These are phyloP conservation scores for Priceomyces carsonii DNA, from an alignment of 805 yeast species.

Conservation along the genomic window DNA sequence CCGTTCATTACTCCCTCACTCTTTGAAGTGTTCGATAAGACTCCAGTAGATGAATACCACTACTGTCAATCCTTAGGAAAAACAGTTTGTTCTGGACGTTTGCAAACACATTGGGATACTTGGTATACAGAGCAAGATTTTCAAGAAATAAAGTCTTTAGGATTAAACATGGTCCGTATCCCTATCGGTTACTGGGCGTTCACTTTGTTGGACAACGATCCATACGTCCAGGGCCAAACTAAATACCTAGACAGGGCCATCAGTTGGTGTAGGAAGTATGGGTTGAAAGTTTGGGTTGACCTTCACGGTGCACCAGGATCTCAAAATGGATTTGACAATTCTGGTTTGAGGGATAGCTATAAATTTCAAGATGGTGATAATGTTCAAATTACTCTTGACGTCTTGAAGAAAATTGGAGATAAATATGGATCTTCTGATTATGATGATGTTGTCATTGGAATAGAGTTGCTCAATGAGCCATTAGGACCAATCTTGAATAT, in stretches of 20 bases:
- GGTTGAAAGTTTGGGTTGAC: constrained; percentile 83
- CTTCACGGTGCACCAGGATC: constrained; percentile 97
- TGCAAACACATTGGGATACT: constrained; percentile 73
- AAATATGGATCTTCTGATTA: constrained; percentile 66
- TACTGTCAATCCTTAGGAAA: constrained; percentile 61
- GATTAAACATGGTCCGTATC: constrained; percentile 82
- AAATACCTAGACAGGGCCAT: constrained; percentile 74
- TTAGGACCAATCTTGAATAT: constrained; percentile 68
- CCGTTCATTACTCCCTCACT: constrained; percentile 83
- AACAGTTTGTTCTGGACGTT: constrained; percentile 49
- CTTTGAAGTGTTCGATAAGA: constrained; percentile 51
- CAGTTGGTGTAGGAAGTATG: constrained; percentile 65
- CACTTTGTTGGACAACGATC: constrained; percentile 59
- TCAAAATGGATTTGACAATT: constrained; percentile 94
- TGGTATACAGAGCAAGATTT: constrained; percentile 80
- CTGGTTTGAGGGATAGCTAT: constrained; percentile 71
- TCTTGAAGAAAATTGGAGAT: constrained; percentile 52
- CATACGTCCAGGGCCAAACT: constrained; percentile 83
- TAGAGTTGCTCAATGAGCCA: constrained; percentile 89
- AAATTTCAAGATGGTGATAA: constrained; percentile 60
- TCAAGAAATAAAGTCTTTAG: constrained; percentile 53
- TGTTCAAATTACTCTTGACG: constrained; percentile 53
- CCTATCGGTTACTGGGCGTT: constrained; percentile 98
- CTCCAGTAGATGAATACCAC: constrained; percentile 85
- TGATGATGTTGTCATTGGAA: constrained; percentile 75